Percentiles rank a stretch among this genome's conserved stretches.
phyloP scores from a whole-genome alignment of 768 basidiomycete genomes.

The Strobilomyces confusus region DNA sequence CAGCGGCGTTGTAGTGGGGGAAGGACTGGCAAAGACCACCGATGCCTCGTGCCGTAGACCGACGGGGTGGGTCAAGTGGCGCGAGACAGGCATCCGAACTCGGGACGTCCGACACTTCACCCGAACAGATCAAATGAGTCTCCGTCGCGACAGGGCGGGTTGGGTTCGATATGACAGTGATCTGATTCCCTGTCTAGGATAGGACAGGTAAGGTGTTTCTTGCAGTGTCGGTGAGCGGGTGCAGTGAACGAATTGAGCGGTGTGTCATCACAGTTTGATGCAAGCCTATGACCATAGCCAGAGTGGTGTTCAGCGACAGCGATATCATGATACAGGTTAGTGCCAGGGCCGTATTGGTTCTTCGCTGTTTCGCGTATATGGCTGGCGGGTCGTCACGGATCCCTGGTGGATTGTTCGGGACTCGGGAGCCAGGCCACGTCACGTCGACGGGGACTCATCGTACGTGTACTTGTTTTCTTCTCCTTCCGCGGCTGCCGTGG shows the following conservation, averaged over 20 bases:
- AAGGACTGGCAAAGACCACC: not conserved
- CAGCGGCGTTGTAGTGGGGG: not conserved
- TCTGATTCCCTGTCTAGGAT: not conserved
- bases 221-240: too few species aligned
- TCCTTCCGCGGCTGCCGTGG: not conserved
- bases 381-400: too few species aligned
- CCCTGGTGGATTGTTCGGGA: too few species aligned
- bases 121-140: not conserved
- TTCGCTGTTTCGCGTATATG: too few species aligned
- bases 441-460: not conserved
- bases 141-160: not conserved
- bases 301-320: too few species aligned
- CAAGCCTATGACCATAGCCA: too few species aligned
- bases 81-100: not conserved
- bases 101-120: not conserved
- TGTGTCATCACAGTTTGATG: not conserved
- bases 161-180: not conserved
- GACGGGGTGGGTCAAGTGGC: not conserved
- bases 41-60: not conserved
- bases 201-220: not conserved
- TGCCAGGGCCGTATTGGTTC: too few species aligned
- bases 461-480: not conserved
- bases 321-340: too few species aligned
- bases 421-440: too few species aligned
- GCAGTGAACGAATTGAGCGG: not conserved